Base-by-base conservation (phyloP, 768 basidiomycete species). In the Dentipellis fragilis region DNA sequence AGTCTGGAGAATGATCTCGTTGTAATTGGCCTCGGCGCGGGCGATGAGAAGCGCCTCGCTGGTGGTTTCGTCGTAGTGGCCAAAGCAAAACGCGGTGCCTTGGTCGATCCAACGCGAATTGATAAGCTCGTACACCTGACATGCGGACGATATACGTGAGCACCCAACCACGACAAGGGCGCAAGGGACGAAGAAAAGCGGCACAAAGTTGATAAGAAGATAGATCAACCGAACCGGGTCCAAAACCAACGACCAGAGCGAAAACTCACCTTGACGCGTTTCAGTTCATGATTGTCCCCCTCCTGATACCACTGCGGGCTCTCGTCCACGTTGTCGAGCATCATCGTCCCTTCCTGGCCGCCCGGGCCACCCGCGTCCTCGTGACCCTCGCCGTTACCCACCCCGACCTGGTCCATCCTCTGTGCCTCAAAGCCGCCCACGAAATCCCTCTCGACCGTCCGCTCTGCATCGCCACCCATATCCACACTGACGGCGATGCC, bases 11-110 rank as follows among this genome's bases (percentile, higher is more conserved):
- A 93, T 82, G 64, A 89, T 74, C 52, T 85, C 77, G 60, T 81
- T 77, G 65, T 80, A 82, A 64, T 85, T 81, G 59, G 79, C 71
- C 69, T 92, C 92, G 16, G 86, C 81, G 58, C 86, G 86, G n/a
- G 90, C 91, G 61, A 91, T 82, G 53, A 93, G 82, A 56, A 84
- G 77, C 5, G 86, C 93, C 67, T 86, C 87, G 63, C 82, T 84
- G 50, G 79, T 78, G 51, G 86, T 82, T 62, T 86, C 80, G 62
- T 84, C 80, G 60, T 87, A 88, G 67, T 93, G 85, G 47, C 93
- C 93, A 65, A 89, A 89, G 69, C 94, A 96, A 67, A 93, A 90
- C 1, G 96, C 96, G 16, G 96, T 99, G 49, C 96, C 96, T 67
- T 93, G 85, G 76, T 99, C 96, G 54, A 85, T 79, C 96, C 96